Percentiles rank a stretch among this genome's conserved stretches.
These are phyloP conservation scores for Symbiodinium pilosum DNA, from an alignment of 73 alveolate species.

Conservation along the genomic window DNA sequence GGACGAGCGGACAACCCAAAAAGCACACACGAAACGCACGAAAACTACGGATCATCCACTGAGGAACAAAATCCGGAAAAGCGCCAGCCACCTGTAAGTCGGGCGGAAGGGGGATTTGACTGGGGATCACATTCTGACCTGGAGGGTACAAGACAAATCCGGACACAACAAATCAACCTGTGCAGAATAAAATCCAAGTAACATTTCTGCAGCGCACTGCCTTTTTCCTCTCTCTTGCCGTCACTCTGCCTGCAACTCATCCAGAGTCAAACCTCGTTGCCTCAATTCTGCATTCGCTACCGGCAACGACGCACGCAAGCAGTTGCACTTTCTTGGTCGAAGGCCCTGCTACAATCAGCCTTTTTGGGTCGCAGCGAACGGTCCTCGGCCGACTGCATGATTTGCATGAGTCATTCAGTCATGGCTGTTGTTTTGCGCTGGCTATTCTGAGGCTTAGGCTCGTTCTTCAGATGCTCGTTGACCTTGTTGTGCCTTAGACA, in stretches of 20 bases:
- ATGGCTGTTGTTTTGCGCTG: background rate
- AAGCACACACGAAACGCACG: no score
- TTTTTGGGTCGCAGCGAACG: constrained; percentile 15
- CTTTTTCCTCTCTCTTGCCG: background rate
- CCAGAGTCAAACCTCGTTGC: constrained; percentile 36
- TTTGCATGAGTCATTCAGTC: background rate
- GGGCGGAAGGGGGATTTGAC: no score
- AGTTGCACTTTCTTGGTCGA: background rate
- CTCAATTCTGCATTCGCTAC: background rate
- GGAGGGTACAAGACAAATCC: no score
- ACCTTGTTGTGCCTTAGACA: constrained; percentile 52
- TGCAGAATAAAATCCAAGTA: no score
- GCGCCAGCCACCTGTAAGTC: no score
- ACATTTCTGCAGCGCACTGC: no score
- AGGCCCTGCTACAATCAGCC: constrained; percentile 42
- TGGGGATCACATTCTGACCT: no score
- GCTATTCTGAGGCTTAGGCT: background rate
- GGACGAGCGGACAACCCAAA: no score
- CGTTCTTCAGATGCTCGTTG: constrained; percentile 46
- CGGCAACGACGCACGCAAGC: background rate
- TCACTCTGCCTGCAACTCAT: constrained; percentile 1
- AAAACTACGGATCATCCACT: no score
- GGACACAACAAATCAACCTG: no score
- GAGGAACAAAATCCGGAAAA: no score
- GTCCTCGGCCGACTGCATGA: background rate